These are phyloP conservation scores for Parietichytrium sp. DNA, from an alignment of 108 stramenopile genomes.

Conservation along the genomic window DNA sequence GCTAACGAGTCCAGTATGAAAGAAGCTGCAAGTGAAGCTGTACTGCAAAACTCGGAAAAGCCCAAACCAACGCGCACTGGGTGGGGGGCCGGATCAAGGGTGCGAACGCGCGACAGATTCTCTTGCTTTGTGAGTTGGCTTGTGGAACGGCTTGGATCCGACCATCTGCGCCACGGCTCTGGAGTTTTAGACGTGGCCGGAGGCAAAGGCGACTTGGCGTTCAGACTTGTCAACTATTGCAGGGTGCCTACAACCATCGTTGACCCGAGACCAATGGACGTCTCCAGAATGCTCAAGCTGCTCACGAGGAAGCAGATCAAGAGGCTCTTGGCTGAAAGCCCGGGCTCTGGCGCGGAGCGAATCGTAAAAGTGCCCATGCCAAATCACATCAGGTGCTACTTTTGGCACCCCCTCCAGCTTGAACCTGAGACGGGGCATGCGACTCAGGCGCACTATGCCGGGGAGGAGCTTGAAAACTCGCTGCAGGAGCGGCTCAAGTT, in stretches of 20 bases:
- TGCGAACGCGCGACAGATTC: neutral
- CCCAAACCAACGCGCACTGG: no score
- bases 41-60: no score
- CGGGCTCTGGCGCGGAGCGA: no score
- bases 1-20: no score
- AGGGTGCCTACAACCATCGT: constrained; percentile 64
- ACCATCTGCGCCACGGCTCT: neutral
- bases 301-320: neutral
- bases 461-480: constrained; percentile 41
- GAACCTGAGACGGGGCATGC: constrained; percentile 49
- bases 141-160: constrained; percentile 7
- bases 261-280: constrained; percentile 63
- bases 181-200: constrained; percentile 77
- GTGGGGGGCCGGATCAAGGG: no score
- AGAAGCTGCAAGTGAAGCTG: no score
- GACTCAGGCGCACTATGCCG: no score
- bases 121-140: constrained; percentile 38
- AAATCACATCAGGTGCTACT: neutral
- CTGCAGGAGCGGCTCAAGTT: constrained; percentile 45
- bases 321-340: neutral
- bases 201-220: constrained; percentile 76
- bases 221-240: constrained; percentile 65
- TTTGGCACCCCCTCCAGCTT: constrained; percentile 8
- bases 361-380: neutral
- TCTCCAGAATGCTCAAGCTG: neutral